Evolutionary conservation across 257 asterid genomes (phyloP), one percentile per base, ranked within the genome.

Genomic region (Datura wrightii): DNA sequence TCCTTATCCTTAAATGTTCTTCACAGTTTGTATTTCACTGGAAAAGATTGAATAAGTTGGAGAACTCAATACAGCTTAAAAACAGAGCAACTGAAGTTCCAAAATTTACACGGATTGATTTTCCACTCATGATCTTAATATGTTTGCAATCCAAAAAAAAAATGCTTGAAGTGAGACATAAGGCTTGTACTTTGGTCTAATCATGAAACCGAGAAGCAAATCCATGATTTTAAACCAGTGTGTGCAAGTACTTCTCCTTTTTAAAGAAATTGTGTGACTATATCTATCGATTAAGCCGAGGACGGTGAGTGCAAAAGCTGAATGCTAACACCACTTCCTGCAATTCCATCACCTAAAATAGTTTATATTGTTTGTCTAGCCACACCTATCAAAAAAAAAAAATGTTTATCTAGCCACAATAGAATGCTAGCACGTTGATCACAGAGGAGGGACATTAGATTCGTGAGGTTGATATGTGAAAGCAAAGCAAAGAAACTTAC

Each of bases 401-500:
- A 24, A 24, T 24, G 31, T 24, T 24, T 24, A 24, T 24, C 31
- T 24, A 24, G 31, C 31, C 31, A 24, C 31, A 24, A 63, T 34
- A 36, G 42, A 63, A 65, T 65, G 72, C 41, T 13, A 34, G 16
- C 72, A 65, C 42, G 5, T 65, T 24, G 31, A 24, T 24, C 31
- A 24, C 31, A 24, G 31, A 24, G 31, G 31, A 24, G 31, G 1
- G 31, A 24, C 31, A 24, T 0, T 24, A 24, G 31, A 24, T 24
- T 24, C 31, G 1, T 24, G 31, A 24, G 31, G 31, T 24, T 24
- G 31, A 24, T 24, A 24, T 24, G 31, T 24, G 31, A 63, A 63
- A 63, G 74, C 5, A 66, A 66, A 66, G 48, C 7, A 63, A 67
- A 69, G 52, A 7, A 16, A 89, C 97, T 86, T 91, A 93, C 98